Percentiles rank a stretch among this genome's conserved stretches.
Conservation (phyloP, 1,139 yeast species). For the Taphrina communis region DNA sequence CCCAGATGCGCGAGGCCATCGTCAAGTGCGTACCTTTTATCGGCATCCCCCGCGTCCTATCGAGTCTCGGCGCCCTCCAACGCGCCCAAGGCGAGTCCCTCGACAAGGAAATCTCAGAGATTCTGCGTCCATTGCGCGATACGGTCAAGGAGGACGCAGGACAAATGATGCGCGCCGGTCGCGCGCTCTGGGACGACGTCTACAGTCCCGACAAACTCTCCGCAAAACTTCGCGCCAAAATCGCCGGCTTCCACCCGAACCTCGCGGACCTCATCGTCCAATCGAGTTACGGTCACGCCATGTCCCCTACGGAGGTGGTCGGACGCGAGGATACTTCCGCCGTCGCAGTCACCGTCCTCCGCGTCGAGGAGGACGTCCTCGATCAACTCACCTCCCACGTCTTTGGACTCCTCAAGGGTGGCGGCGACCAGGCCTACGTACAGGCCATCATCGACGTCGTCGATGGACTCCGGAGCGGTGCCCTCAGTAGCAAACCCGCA, state of each 20-base stretch:
- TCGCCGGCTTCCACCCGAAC: constrained; percentile 32
- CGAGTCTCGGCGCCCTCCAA: constrained; percentile 28
- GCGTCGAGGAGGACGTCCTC: constrained; percentile 37
- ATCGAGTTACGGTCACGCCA: constrained; percentile 34
- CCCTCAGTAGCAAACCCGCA: background rate
- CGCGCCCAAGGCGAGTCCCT: constrained; percentile 12
- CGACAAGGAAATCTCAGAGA: background rate
- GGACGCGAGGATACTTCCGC: constrained; percentile 35
- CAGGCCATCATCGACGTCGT: constrained; percentile 36
- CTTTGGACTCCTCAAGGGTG: constrained; percentile 37
- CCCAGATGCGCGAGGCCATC: constrained; percentile 30
- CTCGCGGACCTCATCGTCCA: constrained; percentile 28
- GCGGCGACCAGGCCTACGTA: constrained; percentile 29
- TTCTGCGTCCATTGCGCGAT: constrained; percentile 23
- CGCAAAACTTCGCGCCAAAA: constrained; percentile 24
- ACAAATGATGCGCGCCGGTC: constrained; percentile 17
- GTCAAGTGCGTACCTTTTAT: constrained; percentile 35
- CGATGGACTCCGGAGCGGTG: constrained; percentile 29
- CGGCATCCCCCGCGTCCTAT: constrained; percentile 38
- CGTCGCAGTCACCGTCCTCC: constrained; percentile 36
- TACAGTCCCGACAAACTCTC: constrained; percentile 26
- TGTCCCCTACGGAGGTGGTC: constrained; percentile 26
- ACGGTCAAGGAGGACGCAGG: constrained; percentile 8
- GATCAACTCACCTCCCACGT: constrained; percentile 38
- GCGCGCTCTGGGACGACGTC: constrained; percentile 34